Percentiles rank a stretch among this genome's conserved stretches.
These are phyloP conservation scores for Mrakia frigida DNA, from an alignment of 768 basidiomycete genomes.

Conservation along the genomic window DNA sequence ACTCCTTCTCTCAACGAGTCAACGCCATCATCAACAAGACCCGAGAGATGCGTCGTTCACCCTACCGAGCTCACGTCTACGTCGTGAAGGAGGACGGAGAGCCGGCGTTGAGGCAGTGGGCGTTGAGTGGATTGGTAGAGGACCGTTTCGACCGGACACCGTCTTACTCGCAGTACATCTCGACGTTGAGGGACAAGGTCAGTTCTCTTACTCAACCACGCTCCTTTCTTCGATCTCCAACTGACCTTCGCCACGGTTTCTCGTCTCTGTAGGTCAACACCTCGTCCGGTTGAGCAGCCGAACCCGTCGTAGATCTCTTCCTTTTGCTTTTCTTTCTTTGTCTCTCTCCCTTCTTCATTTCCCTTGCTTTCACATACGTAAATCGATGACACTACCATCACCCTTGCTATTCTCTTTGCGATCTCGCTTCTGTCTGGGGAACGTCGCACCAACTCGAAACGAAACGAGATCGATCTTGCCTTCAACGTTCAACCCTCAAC, in stretches of 20 bases:
- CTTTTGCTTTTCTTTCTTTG: no score
- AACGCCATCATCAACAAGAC: constrained; percentile 92
- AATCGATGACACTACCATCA: no score
- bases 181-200: constrained; percentile 84
- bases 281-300: neutral
- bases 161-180: constrained; percentile 93
- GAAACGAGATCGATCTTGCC: no score
- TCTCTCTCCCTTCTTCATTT: no score
- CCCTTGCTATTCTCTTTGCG: no score
- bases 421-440: no score
- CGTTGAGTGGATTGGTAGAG: constrained; percentile 86
- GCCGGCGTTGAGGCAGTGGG: constrained; percentile 89
- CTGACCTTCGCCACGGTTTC: neutral
- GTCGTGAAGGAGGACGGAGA: constrained; percentile 97
- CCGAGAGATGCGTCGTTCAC: constrained; percentile 84
- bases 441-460: no score
- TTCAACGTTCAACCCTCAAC: no score
- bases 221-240: neutral
- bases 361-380: no score
- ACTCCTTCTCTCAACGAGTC: constrained; percentile 90
- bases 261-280: neutral
- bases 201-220: constrained; percentile 23
- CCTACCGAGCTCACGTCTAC: constrained; percentile 55
- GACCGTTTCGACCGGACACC: constrained; percentile 91
- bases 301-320: no score